phyloP scores from a whole-genome alignment of 2,329 filamentous ascomycete species.

The Colletotrichum phormii region DNA sequence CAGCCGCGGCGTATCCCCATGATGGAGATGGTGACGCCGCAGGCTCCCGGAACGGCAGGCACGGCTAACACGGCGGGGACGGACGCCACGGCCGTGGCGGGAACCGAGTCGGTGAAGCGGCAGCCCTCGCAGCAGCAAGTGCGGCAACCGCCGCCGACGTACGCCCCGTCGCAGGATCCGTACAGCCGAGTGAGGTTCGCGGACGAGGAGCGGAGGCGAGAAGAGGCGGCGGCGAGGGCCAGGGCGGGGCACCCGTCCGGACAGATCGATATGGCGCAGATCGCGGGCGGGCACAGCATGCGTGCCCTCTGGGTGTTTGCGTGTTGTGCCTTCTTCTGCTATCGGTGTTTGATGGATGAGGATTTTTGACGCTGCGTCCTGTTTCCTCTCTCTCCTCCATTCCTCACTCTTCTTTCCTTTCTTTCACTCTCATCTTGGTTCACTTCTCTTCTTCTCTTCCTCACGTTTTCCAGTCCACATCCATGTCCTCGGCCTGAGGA shows the following conservation, averaged over 20 bases:
- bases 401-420: background rate
- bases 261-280: slow-evolving; percentile 19
- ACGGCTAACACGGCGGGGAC: slow-evolving; percentile 4
- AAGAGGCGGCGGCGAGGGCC: background rate
- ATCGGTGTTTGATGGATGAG: slow-evolving; percentile 32
- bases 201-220: slow-evolving; percentile 11
- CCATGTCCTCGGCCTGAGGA: background rate
- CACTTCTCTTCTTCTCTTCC: background rate
- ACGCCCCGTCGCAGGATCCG: slow-evolving; percentile 12
- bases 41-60: background rate
- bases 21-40: slow-evolving; percentile 1
- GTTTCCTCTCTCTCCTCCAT: background rate
- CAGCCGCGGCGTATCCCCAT: slow-evolving; percentile 2
- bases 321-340: slow-evolving; percentile 32
- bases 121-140: background rate
- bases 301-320: slow-evolving; percentile 29
- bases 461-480: background rate
- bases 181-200: slow-evolving; percentile 29
- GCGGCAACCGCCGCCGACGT: slow-evolving; percentile 23
- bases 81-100: slow-evolving; percentile 2
- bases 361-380: slow-evolving; percentile 16
- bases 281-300: slow-evolving; percentile 16
- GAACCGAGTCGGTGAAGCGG: background rate
- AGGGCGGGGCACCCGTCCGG: background rate
- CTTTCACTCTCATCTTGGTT: background rate